Percentiles rank a stretch among this genome's conserved stretches.
These are phyloP conservation scores for Mimosa bimucronata DNA, from an alignment of 306 rosid genomes.

Conservation along the genomic window DNA sequence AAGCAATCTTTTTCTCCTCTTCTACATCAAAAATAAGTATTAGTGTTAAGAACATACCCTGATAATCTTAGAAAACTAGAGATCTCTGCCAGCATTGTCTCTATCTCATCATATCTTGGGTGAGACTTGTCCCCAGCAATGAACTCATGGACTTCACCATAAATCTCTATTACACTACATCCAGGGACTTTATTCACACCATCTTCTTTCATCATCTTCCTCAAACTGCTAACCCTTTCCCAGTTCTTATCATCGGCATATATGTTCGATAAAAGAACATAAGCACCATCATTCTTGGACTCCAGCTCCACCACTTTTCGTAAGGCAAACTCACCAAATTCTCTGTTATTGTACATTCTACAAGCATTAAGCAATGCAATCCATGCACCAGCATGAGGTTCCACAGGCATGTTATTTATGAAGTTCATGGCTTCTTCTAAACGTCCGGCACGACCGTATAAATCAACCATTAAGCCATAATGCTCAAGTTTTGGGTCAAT, in stretches of 20 bases:
- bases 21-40: conserved; percentile 52
- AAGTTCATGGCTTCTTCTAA: conserved; percentile 54
- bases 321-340: conserved; percentile 49
- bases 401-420: conserved; percentile 56
- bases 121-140: conserved; percentile 54
- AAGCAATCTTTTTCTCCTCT: conserved; percentile 57
- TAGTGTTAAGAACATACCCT: conserved; percentile 44
- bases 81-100: conserved; percentile 50
- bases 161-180: conserved; percentile 57
- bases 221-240: conserved; percentile 43
- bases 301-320: conserved; percentile 55
- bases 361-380: conserved; percentile 59
- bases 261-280: conserved; percentile 54
- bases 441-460: conserved; percentile 55
- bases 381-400: conserved; percentile 63
- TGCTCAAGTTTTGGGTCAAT: conserved; percentile 62
- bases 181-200: conserved; percentile 59
- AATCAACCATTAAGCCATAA: conserved; percentile 65
- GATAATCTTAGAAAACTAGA: conserved; percentile 44
- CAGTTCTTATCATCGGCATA: conserved; percentile 54
- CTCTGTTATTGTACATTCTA: conserved; percentile 51
- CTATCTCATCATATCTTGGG: conserved; percentile 47
- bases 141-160: conserved; percentile 63
- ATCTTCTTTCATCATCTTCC: conserved; percentile 49
- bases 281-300: conserved; percentile 53